Base-by-base conservation (phyloP, 345 rosid species). In the Aurinia saxatilis region DNA sequence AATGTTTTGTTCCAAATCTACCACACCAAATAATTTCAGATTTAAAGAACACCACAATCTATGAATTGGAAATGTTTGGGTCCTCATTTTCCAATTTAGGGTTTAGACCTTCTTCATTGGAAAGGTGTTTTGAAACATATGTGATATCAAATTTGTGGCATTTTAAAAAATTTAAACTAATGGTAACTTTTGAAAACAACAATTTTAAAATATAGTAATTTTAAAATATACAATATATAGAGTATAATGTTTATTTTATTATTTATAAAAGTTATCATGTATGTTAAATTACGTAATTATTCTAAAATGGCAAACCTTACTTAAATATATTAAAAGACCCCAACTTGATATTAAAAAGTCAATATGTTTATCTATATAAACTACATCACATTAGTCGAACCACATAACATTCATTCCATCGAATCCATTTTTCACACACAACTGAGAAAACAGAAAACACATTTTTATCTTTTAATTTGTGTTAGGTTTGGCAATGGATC, bases 351-450 rank as follows among this genome's bases (percentile, higher is more conserved):
- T 40, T 53, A 5, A 18, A 52, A 50, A 45, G 25, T 1, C 2
- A n/a, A 9, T 18, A 67, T 31, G 48, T 7, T 5, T 33, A 12
- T 67, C 61, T 68, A 68, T 68, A 60, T 68, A 68, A 60, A 68
- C 40, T 27, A 13, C 13, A 16, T 36, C 54, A 44, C 5, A 44
- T 23, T 18, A 52, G 33, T 45, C 23, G 55, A 33, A 51, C n/a
- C 33, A 50, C 36, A 67, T 30, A 52, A 35, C 37, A 40, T 34
- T 17, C 55, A 55, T n/a, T 44, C 47, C 8, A 59, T 41, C 47
- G 36, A 35, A 44, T 27, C 48, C 38, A n/a, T n/a, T n/a, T 25
- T 8, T 42, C 35, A 21, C 27, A 68, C 23, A 52, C 34, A 42
- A 15, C 17, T 15, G 23, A 17, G 4, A 21, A 60, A 42, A 50